Conservation (phyloP, 192 early-diverging fungal genomes). For the Backusella parvicylindrica region DNA sequence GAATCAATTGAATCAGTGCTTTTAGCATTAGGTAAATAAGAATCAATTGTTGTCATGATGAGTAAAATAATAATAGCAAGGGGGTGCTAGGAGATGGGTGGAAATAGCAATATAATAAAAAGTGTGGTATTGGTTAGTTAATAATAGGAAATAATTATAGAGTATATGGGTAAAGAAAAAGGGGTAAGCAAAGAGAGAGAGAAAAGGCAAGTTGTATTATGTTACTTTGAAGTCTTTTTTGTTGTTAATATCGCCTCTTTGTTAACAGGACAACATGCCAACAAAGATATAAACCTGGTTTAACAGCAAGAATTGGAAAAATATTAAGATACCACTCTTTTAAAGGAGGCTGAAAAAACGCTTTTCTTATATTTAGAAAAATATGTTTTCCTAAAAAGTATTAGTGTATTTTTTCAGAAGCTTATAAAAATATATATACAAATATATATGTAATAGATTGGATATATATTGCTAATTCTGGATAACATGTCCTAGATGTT, state of each 20-base stretch:
- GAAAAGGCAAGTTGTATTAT: background rate
- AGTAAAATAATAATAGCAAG: background rate
- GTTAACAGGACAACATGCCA: background rate
- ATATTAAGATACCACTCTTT: background rate
- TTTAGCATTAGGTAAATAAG: background rate
- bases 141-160: background rate
- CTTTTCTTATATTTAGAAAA: too few relatives aligned
- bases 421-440: background rate
- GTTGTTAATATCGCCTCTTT: background rate
- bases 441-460: too few relatives aligned
- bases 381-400: background rate
- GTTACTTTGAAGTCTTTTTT: background rate
- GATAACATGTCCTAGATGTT: too few relatives aligned
- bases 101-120: background rate
- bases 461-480: too few relatives aligned
- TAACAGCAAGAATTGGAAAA: background rate
- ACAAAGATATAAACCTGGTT: background rate
- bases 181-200: background rate
- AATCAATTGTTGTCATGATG: background rate
- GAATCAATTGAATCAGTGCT: conserved; percentile 15
- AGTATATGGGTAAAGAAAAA: background rate
- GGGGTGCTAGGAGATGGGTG: background rate
- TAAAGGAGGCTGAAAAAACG: too few relatives aligned
- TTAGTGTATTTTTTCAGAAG: background rate
- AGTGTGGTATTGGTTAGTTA: background rate